Percentiles rank a stretch among this genome's conserved stretches.
Evolutionary conservation across 345 rosid genomes (phyloP).

Genomic region (Jatropha curcas): DNA sequence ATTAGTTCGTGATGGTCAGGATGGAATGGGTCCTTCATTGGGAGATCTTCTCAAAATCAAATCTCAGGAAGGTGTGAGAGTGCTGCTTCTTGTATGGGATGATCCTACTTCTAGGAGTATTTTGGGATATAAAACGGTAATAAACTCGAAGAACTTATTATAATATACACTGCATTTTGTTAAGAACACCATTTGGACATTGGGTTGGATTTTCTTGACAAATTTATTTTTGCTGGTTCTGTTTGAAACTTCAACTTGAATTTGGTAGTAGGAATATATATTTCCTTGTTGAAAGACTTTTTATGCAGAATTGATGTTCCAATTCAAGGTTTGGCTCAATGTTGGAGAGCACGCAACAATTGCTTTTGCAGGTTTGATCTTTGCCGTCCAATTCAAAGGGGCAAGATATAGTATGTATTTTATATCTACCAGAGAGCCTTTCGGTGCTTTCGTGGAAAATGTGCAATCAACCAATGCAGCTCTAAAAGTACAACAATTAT

Average conservation of each 20-base stretch:
- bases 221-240: conserved; percentile 9
- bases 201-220: not conserved
- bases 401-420: conserved; percentile 1
- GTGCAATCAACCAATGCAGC: not conserved
- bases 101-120: conserved; percentile 88
- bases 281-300: conserved; percentile 5
- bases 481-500: not conserved
- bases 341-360: conserved; percentile 12
- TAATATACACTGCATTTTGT: not conserved
- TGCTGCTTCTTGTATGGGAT: conserved; percentile 93
- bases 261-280: not conserved
- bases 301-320: conserved; percentile 20
- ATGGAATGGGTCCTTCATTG: conserved; percentile 39
- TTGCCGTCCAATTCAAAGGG: conserved; percentile 7
- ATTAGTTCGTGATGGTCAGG: conserved; percentile 54
- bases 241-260: not conserved
- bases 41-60: conserved; percentile 84
- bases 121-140: conserved; percentile 65
- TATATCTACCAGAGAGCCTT: conserved; percentile 5
- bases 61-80: conserved; percentile 95
- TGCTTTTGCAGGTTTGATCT: conserved; percentile 23
- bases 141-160: conserved; percentile 24
- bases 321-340: conserved; percentile 16
- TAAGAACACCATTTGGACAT: conserved; percentile 12
- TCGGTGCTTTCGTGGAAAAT: conserved; percentile 1